These are phyloP conservation scores for Acanthamoeba royreba DNA, from an alignment of 208 protist species.

Conservation along the genomic window DNA sequence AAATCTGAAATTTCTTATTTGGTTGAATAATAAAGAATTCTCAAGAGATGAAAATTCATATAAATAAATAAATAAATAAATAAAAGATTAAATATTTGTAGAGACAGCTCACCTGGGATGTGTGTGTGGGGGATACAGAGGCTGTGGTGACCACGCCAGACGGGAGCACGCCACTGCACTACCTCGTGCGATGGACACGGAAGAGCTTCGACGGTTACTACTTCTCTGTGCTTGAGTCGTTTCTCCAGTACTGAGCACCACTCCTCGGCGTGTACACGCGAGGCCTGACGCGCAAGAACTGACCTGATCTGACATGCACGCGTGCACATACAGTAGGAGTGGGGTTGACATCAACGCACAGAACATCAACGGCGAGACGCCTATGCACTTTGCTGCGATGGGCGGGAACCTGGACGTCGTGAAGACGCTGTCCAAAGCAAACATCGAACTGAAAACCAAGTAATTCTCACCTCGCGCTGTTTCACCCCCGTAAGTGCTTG, in stretches of 20 bases:
- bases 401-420: background rate
- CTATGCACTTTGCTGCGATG: background rate
- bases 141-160: background rate
- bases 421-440: background rate
- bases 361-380: background rate
- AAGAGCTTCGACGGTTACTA: background rate
- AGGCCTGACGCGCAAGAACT: too few relatives aligned
- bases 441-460: background rate
- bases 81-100: too few relatives aligned
- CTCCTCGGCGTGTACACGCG: background rate
- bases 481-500: background rate
- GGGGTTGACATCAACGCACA: background rate
- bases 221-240: background rate
- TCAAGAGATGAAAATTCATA: too few relatives aligned
- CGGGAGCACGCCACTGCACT: background rate
- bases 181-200: background rate
- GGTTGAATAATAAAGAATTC: too few relatives aligned
- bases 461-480: background rate
- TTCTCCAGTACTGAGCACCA: background rate
- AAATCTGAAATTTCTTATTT: background rate
- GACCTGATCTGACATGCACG: background rate
- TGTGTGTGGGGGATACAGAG: too few relatives aligned
- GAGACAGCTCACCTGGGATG: too few relatives aligned
- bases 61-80: too few relatives aligned
- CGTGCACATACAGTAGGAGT: background rate